Conservation (phyloP, 1,284 basidiomycete genomes). For the Anthracocystis panici-leucophaei region DNA sequence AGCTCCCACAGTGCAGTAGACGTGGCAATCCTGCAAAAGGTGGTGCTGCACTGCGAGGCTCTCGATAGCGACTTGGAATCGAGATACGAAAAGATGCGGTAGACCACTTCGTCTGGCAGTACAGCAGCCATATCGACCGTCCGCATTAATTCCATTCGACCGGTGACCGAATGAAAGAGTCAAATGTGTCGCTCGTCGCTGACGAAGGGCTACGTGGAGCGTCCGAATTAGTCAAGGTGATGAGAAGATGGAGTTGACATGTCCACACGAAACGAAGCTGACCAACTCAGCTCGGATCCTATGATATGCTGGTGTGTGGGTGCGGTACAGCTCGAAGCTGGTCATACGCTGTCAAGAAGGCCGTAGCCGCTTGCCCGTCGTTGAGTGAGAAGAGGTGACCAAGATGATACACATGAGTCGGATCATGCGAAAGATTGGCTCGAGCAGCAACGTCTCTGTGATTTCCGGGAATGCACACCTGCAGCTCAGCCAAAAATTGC, state of each 20-base stretch:
- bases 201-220: background rate
- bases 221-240: background rate
- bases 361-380: background rate
- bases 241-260: background rate
- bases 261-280: no score
- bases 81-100: constrained; percentile 38
- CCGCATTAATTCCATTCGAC: no score
- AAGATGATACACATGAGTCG: constrained; percentile 6
- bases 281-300: background rate
- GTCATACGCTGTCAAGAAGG: no score
- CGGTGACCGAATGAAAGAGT: no score
- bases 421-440: background rate
- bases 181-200: background rate
- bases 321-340: no score
- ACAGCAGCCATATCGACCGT: constrained; percentile 12
- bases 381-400: background rate
- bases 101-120: constrained; percentile 45
- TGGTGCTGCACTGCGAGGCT: constrained; percentile 20
- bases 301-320: background rate
- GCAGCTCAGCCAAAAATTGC: constrained; percentile 5
- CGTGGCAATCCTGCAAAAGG: constrained; percentile 43
- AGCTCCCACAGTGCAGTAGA: constrained; percentile 36
- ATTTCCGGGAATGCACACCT: background rate
- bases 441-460: constrained; percentile 1
- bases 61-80: constrained; percentile 23